Evolutionary conservation across 2,329 filamentous ascomycete genomes (phyloP), one percentile per base, ranked within the genome.

Genomic region (Fusarium multiceps): DNA sequence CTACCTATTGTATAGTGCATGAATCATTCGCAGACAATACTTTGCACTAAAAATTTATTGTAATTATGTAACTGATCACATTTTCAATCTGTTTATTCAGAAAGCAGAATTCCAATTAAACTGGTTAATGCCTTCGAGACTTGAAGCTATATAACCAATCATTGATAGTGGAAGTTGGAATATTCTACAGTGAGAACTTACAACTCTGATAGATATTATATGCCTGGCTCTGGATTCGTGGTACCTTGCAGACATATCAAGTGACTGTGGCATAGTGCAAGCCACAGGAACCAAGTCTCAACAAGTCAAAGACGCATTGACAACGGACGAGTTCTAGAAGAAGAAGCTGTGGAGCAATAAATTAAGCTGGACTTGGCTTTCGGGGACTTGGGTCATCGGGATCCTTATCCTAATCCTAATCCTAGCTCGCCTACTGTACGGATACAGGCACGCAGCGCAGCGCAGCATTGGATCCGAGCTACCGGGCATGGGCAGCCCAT

Each of bases 401-500:
- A 48, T 63, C 48, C 42, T 63, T 56, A 63, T 55, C 51, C 55
- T 53, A 43, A 56, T 63, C 48, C 48, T 63, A 63, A 63, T 56
- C 58, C 60, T 69, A 54, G 66, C 53, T 46, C 42, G 55, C 43
- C 43, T 37, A 37, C 34, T 37, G 34, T 37, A 18, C 34, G 34
- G 34, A 37, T 56, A 51, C 60, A 69, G 48, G 66, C 57, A 55
- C 34, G 34, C 34, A 37, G 34, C 46, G 55, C 55, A 64, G 59
- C 50, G 37, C 60, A 65, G 59, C 66, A 58, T 64, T 64, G 61
- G 60, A 70, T 70, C 68, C 67, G 68, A 60, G 67, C 68, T 70
- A 64, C 68, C 67, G 67, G 66, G 66, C 60, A 66, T 69, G 59
- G 59, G 30, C 56, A 55, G 60, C 32, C 46, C 63, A 37, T 45